Base-by-base conservation (phyloP, 495 filamentous ascomycete species). In the Pyrenopolyporus hunteri region DNA sequence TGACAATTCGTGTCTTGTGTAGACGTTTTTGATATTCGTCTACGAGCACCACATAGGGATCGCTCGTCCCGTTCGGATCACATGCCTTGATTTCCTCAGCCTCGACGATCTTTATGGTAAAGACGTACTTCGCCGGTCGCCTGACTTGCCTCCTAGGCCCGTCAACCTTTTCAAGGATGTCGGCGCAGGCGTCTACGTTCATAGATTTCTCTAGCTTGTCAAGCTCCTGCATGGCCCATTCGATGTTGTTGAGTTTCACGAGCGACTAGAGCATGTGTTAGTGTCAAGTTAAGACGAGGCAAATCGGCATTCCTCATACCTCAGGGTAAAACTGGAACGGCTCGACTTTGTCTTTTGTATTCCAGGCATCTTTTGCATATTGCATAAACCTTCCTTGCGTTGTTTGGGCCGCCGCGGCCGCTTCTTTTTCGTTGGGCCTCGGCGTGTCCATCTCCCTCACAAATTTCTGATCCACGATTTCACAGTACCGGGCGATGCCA, bases 21-120 rank as follows among this genome's bases (percentile, higher is more conserved):
- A 99, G 85, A n/a, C 95, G 89, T 71, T 97, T 98, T 70, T 97
- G 93, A 71, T 95, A 98, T 70, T 99, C 95, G 66, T 99, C 95
- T 29, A 92, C 88, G 53, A 99, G 84, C 19, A 99, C 93, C 4
- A 98, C 93, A 67, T 99, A 99, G 8, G 95, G 95, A 77, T 99
- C 95, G 72, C 93, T 97, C 54, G 86, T 83, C 48, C 95, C 95
- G 64, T 88, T 92, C 57, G 96, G 89, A 75, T 99, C 95, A 68
- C 96, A 98, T 11, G 95, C 92, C 71, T 97, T 98, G 60, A 99
- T 75, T 64, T 98, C 95, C 74, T 99, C 95, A n/a, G 89, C 95
- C 68, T 99, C 95, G 23, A 99, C 92, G 44, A 99, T 91, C 78
- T 99, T 99, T 74, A 98, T 93, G 1, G 95, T 98, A 73, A 99